phyloP scores from a whole-genome alignment of 1,139 yeast genomes.

The Casaregolazyma lundiana region DNA sequence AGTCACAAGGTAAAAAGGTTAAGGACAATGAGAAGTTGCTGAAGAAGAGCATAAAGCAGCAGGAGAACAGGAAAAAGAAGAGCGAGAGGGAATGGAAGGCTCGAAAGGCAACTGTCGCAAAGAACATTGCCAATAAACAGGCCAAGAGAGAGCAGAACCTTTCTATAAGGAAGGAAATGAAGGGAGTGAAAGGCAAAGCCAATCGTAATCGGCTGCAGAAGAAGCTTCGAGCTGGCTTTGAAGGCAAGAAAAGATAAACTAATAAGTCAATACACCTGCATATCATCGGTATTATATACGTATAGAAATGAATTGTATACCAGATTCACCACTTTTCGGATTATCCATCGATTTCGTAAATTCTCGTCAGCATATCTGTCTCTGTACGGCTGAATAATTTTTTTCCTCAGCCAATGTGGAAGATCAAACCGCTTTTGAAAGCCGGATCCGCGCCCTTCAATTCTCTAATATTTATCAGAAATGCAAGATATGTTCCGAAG shows the following conservation, averaged over 20 bases:
- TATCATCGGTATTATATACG: background rate
- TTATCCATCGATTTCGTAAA: too few species aligned
- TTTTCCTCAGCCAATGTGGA: background rate
- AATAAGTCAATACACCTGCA: background rate
- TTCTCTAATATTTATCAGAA: conserved; percentile 1
- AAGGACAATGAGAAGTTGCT: conserved; percentile 87
- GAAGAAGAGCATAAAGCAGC: conserved; percentile 76
- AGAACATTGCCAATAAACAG: conserved; percentile 65
- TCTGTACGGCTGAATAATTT: background rate
- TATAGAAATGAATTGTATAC: background rate
- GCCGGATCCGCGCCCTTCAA: background rate
- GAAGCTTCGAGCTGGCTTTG: conserved; percentile 27
- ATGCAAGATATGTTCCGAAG: conserved; percentile 9
- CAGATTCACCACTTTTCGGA: too few species aligned
- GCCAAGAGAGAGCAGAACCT: conserved; percentile 84
- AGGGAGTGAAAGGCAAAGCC: conserved; percentile 51
- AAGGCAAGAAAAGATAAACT: conserved; percentile 18
- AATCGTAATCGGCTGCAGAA: conserved; percentile 20
- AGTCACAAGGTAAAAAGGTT: conserved; percentile 82
- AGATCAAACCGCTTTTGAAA: background rate
- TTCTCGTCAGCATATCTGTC: background rate
- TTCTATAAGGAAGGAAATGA: conserved; percentile 40
- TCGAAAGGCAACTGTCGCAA: conserved; percentile 66
- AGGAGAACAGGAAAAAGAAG: conserved; percentile 70
- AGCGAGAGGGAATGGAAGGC: conserved; percentile 86